Evolutionary conservation across 495 filamentous ascomycete genomes (phyloP).

Genomic region (Penicillium daleae): DNA sequence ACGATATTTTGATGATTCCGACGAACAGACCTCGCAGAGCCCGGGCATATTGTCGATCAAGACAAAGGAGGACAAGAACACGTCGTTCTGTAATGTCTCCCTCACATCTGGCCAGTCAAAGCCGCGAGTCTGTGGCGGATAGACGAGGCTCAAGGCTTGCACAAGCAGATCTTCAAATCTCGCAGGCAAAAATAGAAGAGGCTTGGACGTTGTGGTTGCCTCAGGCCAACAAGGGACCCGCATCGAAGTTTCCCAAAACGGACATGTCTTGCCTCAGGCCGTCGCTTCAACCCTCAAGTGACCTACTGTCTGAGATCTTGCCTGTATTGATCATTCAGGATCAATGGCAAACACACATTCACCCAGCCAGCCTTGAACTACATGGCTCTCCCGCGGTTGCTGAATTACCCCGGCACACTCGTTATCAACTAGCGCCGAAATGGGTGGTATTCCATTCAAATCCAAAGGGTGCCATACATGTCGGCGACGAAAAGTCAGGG

Average conservation of each 20-base stretch:
- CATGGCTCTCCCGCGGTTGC: neutral
- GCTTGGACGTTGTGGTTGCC: neutral
- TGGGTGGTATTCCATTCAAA: constrained; percentile 32
- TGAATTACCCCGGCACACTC: neutral
- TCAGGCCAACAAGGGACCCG: neutral
- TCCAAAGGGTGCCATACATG: constrained; percentile 35
- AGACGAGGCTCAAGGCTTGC: neutral
- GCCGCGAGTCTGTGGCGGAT: neutral
- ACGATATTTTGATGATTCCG: constrained; percentile 63
- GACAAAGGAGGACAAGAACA: neutral
- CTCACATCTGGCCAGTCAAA: constrained; percentile 16
- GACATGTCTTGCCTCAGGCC: neutral
- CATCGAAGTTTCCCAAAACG: neutral
- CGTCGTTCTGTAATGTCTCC: constrained; percentile 5
- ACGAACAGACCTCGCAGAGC: constrained; percentile 62
- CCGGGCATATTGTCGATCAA: constrained; percentile 31
- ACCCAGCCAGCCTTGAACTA: neutral
- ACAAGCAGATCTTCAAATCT: neutral
- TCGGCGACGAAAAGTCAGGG: constrained; percentile 29
- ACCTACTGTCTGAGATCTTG: too few species aligned
- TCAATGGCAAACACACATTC: neutral
- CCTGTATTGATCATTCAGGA: neutral
- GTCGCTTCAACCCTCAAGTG: neutral
- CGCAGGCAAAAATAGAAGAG: constrained; percentile 9
- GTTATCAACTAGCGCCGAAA: constrained; percentile 6